Evolutionary conservation across 306 rosid species (phyloP).

Genomic region (Cucumis hystrix): DNA sequence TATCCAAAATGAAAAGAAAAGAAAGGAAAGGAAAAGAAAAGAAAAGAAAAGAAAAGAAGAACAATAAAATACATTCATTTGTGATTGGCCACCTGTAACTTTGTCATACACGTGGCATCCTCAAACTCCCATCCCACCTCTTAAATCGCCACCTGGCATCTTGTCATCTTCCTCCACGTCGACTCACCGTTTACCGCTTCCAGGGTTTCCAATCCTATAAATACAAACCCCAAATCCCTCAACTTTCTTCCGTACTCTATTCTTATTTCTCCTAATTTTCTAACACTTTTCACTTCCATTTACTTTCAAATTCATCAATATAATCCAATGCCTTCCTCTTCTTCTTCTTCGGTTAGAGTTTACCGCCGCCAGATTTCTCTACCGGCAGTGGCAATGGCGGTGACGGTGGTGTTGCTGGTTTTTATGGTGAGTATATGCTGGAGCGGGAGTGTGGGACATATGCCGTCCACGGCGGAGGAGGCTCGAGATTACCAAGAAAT

Average conservation of each 20-base stretch:
- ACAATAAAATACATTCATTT: too few species aligned
- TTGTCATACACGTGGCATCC: background rate
- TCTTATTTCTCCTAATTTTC: background rate
- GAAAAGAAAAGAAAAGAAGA: too few species aligned
- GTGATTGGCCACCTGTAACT: background rate
- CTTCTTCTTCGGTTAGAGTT: background rate
- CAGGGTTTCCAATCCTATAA: background rate
- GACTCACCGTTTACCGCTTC: background rate
- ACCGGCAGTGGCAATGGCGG: background rate
- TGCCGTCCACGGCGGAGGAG: constrained; percentile 31
- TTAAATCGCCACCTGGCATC: background rate
- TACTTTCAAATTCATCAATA: background rate
- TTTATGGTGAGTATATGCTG: constrained; percentile 8
- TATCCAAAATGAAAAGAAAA: too few species aligned
- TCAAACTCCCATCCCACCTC: background rate
- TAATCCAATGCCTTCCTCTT: background rate
- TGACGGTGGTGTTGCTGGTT: constrained; percentile 6
- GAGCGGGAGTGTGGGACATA: constrained; percentile 22
- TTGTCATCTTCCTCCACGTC: background rate
- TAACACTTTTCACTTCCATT: background rate
- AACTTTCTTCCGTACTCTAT: background rate
- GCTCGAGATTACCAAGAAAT: constrained; percentile 22
- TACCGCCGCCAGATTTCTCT: background rate
- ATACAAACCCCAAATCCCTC: background rate
- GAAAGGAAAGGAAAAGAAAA: too few species aligned